Conservation (phyloP, 805 yeast genomes). For the Nakazawaea populi region DNA sequence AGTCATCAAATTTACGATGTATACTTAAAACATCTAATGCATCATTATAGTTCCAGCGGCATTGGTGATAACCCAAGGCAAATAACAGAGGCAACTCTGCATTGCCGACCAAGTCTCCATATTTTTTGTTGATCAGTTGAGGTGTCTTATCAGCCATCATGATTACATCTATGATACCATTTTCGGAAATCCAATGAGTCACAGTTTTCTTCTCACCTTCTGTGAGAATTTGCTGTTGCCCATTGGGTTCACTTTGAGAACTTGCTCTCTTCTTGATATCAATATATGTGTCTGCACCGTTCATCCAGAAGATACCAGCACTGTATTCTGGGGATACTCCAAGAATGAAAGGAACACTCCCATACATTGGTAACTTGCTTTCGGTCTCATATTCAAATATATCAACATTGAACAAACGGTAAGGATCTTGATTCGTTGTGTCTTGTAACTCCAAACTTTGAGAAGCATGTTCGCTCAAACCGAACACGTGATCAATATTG, state of each 20-base stretch:
- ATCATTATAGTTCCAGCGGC: constrained; percentile 95
- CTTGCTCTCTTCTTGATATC: constrained; percentile 41
- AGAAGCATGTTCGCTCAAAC: constrained; percentile 92
- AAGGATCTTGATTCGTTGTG: constrained; percentile 62
- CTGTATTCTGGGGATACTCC: constrained; percentile 54
- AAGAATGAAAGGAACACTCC: constrained; percentile 83
- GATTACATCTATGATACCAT: constrained; percentile 75
- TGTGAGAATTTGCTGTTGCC: constrained; percentile 11
- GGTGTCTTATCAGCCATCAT: constrained; percentile 57
- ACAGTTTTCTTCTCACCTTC: constrained; percentile 21
- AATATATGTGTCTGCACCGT: constrained; percentile 87
- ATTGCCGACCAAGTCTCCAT: constrained; percentile 68
- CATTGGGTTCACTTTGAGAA: constrained; percentile 10
- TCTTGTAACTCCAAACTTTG: constrained; percentile 70
- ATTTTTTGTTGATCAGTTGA: constrained; percentile 48
- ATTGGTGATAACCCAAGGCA: constrained; percentile 89
- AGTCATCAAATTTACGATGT: constrained; percentile 60
- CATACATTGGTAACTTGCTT: constrained; percentile 89
- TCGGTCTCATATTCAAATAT: constrained; percentile 88
- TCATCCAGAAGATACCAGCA: constrained; percentile 85
- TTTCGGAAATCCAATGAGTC: constrained; percentile 94
- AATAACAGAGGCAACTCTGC: constrained; percentile 70
- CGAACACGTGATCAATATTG: constrained; percentile 64
- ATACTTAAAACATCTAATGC: constrained; percentile 80
- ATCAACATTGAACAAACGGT: constrained; percentile 87